Conservation (phyloP, 345 rosid species). For the Pistacia integerrima region DNA sequence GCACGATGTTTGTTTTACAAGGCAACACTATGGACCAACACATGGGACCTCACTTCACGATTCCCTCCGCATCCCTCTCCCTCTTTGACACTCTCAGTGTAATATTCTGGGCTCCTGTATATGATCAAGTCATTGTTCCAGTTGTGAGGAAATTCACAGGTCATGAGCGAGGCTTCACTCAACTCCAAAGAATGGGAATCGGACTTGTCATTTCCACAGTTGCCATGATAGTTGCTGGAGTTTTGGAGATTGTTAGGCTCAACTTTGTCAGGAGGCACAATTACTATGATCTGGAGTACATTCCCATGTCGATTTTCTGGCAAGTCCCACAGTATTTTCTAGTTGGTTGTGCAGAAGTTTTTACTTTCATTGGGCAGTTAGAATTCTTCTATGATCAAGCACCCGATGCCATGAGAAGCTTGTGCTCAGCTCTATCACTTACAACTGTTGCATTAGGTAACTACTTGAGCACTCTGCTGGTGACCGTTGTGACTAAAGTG, state of each 20-base stretch:
- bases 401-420: constrained; percentile 94
- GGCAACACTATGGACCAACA: constrained; percentile 91
- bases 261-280: constrained; percentile 50
- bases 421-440: constrained; percentile 81
- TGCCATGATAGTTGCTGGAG: constrained; percentile 73
- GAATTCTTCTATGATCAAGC: constrained; percentile 97
- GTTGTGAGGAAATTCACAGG: constrained; percentile 65
- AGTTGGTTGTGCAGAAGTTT: constrained; percentile 87
- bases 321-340: constrained; percentile 92
- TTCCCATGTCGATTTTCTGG: constrained; percentile 91
- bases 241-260: constrained; percentile 68
- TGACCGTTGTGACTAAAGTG: constrained; percentile 55
- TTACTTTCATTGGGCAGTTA: constrained; percentile 76
- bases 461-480: constrained; percentile 77
- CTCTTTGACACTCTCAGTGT: constrained; percentile 84
- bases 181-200: constrained; percentile 90
- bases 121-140: constrained; percentile 72
- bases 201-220: constrained; percentile 80
- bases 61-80: constrained; percentile 94
- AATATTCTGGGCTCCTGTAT: constrained; percentile 84
- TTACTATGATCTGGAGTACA: constrained; percentile 49
- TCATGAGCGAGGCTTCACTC: constrained; percentile 83
- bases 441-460: constrained; percentile 77
- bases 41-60: constrained; percentile 71
- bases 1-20: constrained; percentile 87